A percentile compares a stretch with the other conserved stretches of the same genome.
phyloP scores from a whole-genome alignment of 2,329 filamentous ascomycete genomes.

The Parascedosporium putredinis region DNA sequence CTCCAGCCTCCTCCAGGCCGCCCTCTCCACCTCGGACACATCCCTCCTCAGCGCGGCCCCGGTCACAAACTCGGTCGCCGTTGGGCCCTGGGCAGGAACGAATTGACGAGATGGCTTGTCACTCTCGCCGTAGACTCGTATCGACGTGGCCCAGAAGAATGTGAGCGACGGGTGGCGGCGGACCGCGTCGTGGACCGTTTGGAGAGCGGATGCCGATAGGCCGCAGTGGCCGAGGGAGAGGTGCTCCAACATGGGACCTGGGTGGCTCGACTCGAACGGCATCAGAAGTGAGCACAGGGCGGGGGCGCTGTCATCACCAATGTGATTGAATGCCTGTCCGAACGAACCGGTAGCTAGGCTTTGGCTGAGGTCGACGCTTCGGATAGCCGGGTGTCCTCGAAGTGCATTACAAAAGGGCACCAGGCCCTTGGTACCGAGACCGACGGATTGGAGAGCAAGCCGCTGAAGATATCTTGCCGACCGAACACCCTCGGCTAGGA shows the following conservation, averaged over 20 bases:
- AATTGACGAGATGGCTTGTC: constrained; percentile 12
- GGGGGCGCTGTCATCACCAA: constrained; percentile 26
- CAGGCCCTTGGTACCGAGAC: constrained; percentile 28
- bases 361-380: constrained; percentile 32
- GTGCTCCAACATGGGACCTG: constrained; percentile 22
- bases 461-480: constrained; percentile 23
- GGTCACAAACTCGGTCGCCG: not conserved
- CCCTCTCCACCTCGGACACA: constrained; percentile 12
- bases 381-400: constrained; percentile 23
- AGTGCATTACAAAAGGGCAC: constrained; percentile 26
- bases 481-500: constrained; percentile 21
- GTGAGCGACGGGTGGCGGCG: constrained; percentile 22
- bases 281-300: constrained; percentile 24
- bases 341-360: constrained; percentile 35
- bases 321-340: constrained; percentile 34
- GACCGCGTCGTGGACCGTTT: constrained; percentile 19
- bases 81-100: constrained; percentile 16
- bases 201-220: constrained; percentile 19
- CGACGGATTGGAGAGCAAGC: constrained; percentile 32
- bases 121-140: constrained; percentile 15
- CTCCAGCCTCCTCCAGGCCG: constrained; percentile 16
- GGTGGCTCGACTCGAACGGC: constrained; percentile 12
- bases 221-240: constrained; percentile 30
- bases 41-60: constrained; percentile 13
- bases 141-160: constrained; percentile 25